A percentile compares a stretch with the other conserved stretches of the same genome.
Conservation (phyloP, 306 rosid genomes). For the Mimosa pudica region DNA sequence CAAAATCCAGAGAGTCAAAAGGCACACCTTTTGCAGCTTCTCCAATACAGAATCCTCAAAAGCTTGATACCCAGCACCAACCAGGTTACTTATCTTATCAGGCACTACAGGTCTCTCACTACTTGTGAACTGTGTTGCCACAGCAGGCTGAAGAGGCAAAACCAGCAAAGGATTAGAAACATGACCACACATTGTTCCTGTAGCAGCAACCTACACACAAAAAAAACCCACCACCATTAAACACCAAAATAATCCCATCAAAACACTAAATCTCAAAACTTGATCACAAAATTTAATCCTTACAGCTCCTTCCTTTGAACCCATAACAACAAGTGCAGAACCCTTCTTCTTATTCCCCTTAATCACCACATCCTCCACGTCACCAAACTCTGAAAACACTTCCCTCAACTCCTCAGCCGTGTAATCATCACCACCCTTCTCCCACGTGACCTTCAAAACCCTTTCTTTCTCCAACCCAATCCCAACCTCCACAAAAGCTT, state of each 20-base stretch:
- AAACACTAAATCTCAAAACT: background rate
- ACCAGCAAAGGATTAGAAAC: slow-evolving; percentile 81
- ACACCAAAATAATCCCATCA: background rate
- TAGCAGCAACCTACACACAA: slow-evolving; percentile 64
- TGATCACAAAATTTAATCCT: slow-evolving; percentile 31
- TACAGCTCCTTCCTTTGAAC: slow-evolving; percentile 81
- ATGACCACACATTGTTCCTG: slow-evolving; percentile 64
- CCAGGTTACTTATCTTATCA: slow-evolving; percentile 51
- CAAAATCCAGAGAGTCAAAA: background rate
- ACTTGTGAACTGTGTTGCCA: slow-evolving; percentile 44
- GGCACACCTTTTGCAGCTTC: slow-evolving; percentile 75
- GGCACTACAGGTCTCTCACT: slow-evolving; percentile 49
- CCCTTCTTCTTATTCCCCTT: slow-evolving; percentile 75
- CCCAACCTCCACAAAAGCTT: slow-evolving; percentile 33
- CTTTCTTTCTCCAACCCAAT: slow-evolving; percentile 61
- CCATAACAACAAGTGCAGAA: slow-evolving; percentile 90
- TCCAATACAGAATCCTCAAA: slow-evolving; percentile 79
- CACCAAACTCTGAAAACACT: slow-evolving; percentile 72
- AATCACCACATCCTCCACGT: slow-evolving; percentile 87
- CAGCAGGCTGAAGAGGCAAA: slow-evolving; percentile 70
- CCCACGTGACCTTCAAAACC: slow-evolving; percentile 92
- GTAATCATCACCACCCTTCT: slow-evolving; percentile 75
- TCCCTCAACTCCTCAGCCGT: slow-evolving; percentile 71
- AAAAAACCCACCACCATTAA: slow-evolving; percentile 19
- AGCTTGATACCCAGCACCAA: slow-evolving; percentile 78